phyloP scores from a whole-genome alignment of 371 early-diverging fungal genomes.

The Apophysomyces ossiformis region DNA sequence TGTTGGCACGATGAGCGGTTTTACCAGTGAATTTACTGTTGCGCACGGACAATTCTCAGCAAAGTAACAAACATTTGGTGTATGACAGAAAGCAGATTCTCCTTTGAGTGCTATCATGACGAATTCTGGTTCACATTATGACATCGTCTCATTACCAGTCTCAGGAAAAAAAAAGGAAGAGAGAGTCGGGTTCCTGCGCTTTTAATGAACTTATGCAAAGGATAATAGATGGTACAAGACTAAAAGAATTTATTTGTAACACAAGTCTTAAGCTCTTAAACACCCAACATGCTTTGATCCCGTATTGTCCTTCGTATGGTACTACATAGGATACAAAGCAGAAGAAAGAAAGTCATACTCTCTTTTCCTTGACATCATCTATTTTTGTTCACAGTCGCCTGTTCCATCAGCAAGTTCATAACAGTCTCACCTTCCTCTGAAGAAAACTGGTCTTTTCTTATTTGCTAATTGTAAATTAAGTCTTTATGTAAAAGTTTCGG shows the following conservation, averaged over 20 bases:
- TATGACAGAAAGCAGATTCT: not conserved
- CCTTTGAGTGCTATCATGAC: not conserved
- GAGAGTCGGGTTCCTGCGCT: not conserved
- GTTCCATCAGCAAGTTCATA: no score
- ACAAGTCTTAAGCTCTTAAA: slow-evolving; percentile 10
- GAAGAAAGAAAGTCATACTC: not conserved
- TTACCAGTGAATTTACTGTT: not conserved
- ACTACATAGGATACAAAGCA: not conserved
- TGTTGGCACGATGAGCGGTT: not conserved
- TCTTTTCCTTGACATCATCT: no score
- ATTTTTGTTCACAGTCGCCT: no score
- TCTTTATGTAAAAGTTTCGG: no score
- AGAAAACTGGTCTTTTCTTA: no score
- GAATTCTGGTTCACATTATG: no score
- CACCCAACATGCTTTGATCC: not conserved
- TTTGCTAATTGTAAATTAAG: no score
- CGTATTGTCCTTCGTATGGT: not conserved
- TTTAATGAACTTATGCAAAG: slow-evolving; percentile 5
- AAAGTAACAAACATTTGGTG: not conserved
- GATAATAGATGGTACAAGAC: not conserved
- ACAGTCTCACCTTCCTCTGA: no score
- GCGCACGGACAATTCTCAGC: slow-evolving; percentile 3
- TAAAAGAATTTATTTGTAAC: slow-evolving; percentile 1
- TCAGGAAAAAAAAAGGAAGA: not conserved
- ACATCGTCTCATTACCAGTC: not conserved